Evolutionary conservation across 768 basidiomycete species (phyloP).

Genomic region (Macrolepiota dolichaula): DNA sequence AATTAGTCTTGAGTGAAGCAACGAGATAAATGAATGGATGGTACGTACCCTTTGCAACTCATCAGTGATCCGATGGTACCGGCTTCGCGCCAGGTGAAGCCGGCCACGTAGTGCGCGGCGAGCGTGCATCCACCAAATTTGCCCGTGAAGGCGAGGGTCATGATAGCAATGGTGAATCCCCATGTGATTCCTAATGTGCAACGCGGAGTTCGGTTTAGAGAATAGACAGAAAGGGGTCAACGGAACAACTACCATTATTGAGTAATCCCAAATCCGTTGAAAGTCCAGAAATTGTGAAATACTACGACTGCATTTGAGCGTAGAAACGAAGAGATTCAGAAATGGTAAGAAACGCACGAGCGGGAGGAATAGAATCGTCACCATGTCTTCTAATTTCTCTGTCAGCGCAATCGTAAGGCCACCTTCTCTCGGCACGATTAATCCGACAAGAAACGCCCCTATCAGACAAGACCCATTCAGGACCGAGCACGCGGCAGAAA

Average conservation of each 20-base stretch:
- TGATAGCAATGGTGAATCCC: constrained; percentile 84
- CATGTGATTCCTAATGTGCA: constrained; percentile 63
- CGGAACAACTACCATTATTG: constrained; percentile 51
- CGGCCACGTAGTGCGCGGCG: constrained; percentile 62
- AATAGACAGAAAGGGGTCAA: background rate
- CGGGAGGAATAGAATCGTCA: constrained; percentile 85
- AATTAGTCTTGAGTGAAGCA: background rate
- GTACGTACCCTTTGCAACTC: constrained; percentile 87
- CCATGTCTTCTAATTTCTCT: constrained; percentile 96
- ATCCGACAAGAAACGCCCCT: constrained; percentile 81
- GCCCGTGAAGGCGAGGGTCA: constrained; percentile 71
- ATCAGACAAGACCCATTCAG: background rate
- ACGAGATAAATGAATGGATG: constrained; percentile 22
- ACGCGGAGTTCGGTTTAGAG: too few species aligned
- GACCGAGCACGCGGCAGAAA: background rate
- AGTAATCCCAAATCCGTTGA: constrained; percentile 86
- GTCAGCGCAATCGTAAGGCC: constrained; percentile 83
- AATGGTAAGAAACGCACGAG: constrained; percentile 42
- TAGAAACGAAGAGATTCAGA: too few species aligned
- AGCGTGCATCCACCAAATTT: constrained; percentile 87
- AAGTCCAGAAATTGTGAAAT: constrained; percentile 90
- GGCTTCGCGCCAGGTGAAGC: constrained; percentile 79
- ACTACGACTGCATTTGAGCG: constrained; percentile 36
- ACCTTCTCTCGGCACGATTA: constrained; percentile 84
- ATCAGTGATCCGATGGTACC: constrained; percentile 87